phyloP scores from a whole-genome alignment of 176 grass and related monocot genomes.

The Tillandsia fasciculata region DNA sequence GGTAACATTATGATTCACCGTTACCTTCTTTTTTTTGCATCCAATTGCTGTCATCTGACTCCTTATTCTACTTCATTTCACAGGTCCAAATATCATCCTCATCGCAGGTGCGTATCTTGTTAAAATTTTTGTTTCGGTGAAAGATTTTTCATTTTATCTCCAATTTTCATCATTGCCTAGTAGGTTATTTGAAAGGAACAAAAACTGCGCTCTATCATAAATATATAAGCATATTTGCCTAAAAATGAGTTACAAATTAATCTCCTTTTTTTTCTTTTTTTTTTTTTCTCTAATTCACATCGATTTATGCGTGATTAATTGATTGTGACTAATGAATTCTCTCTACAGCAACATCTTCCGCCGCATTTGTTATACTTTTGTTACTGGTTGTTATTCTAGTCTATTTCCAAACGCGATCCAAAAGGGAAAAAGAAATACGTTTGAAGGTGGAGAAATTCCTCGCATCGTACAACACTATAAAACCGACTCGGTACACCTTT shows the following conservation, averaged over 20 bases:
- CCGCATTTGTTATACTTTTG: conserved; percentile 2
- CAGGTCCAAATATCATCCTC: no score
- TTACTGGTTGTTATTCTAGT: not conserved
- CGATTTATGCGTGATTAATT: no score
- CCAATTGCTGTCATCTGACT: no score
- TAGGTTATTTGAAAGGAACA: not conserved
- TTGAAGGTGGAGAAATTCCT: conserved; percentile 4
- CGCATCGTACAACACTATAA: not conserved
- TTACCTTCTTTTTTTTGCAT: not conserved
- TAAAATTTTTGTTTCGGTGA: no score
- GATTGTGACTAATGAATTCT: not conserved
- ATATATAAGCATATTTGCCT: no score
- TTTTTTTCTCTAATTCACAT: not conserved
- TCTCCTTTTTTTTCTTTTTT: no score
- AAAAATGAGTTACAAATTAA: not conserved
- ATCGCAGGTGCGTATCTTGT: no score
- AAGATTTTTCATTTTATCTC: not conserved
- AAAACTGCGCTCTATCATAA: not conserved
- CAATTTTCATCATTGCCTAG: no score
- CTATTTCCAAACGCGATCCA: not conserved
- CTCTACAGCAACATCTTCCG: conserved; percentile 9
- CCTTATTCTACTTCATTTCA: no score
- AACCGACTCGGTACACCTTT: conserved; percentile 2
- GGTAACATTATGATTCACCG: not conserved
- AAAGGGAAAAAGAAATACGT: not conserved